Conservation (phyloP, 768 basidiomycete genomes). For the Cystobasidium tubakii region DNA sequence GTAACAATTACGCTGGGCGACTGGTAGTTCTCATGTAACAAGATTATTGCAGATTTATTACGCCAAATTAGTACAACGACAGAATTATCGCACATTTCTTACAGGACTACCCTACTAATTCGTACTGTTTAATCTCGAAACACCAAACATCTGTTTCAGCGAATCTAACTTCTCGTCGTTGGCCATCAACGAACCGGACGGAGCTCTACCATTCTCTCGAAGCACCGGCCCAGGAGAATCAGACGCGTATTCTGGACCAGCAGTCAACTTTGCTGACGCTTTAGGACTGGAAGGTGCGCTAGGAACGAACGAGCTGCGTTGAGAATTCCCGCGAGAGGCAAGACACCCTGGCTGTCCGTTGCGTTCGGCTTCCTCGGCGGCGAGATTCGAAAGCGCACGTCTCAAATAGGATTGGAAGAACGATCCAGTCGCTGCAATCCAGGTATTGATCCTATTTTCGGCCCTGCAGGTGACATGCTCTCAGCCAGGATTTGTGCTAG, state of each 20-base stretch:
- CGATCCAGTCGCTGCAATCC: slow-evolving; percentile 78
- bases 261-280: background rate
- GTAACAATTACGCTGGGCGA: too few species aligned
- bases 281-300: background rate
- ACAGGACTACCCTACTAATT: background rate
- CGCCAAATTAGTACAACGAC: background rate
- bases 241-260: background rate
- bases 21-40: too few species aligned
- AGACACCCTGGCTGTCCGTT: background rate
- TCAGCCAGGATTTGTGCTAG: background rate
- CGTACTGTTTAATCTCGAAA: background rate
- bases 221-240: background rate
- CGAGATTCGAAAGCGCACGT: slow-evolving; percentile 57
- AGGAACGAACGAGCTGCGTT: background rate
- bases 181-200: background rate
- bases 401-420: slow-evolving; percentile 88
- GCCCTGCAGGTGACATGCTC: background rate
- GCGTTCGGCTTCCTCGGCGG: slow-evolving; percentile 18
- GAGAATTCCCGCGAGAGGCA: background rate
- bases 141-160: slow-evolving; percentile 10
- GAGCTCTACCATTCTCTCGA: background rate
- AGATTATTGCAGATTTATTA: too few species aligned
- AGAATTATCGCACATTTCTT: too few species aligned
- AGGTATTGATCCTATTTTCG: slow-evolving; percentile 67
- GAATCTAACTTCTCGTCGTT: slow-evolving; percentile 11